Evolutionary conservation across 225 moss, liverwort and hornwort species (phyloP), one percentile per base, ranked within the genome.

Genomic region (Asterella californica): DNA sequence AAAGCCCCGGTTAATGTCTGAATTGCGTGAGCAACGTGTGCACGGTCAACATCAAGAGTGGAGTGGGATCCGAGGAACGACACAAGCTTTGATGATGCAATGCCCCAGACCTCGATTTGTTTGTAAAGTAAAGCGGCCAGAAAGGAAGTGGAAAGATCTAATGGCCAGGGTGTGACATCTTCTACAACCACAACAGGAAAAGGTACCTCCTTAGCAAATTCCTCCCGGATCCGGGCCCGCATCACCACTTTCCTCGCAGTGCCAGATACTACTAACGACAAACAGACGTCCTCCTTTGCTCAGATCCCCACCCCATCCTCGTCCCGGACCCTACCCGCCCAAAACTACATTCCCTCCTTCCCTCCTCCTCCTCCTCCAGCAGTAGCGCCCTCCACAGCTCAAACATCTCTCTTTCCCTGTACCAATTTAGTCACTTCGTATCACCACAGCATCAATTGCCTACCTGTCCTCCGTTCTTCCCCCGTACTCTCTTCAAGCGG

Each of bases 241-340:
- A 53, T 53, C 47, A 11, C 48, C 32, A 32, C 65, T 1, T 24
- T 24, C 57, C 38, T 70, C 74, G 52, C 74, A 53, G 30, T 52
- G 74, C 52, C 74, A 74, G 74, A 50, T 74, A 74, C 18, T 1
- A 54, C 38, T 29, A 74, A 74, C 74, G 74, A 74, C 74, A 74
- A 74, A 32, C 74, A 15, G 8, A 34, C 53, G 52, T 19, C 50
- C 12, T 53, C 32, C 74, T 52, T 17, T 18, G n/a, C 74, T 74
- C 74, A 19, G 52, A 74, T 74, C 74, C 22, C 52, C 52, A 10
- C 9, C 29, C 49, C 25, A 42, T 42, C 21, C 49, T 27, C 49
- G 15, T 12, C 73, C 46, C 19, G 48, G 18, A 37, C 42, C 15
- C 25, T 14, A 38, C 70, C 70, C 10, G 49, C 72, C n/a, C 74